Base-by-base conservation (phyloP, 495 filamentous ascomycete genomes). In the Durotheca rogersii region DNA sequence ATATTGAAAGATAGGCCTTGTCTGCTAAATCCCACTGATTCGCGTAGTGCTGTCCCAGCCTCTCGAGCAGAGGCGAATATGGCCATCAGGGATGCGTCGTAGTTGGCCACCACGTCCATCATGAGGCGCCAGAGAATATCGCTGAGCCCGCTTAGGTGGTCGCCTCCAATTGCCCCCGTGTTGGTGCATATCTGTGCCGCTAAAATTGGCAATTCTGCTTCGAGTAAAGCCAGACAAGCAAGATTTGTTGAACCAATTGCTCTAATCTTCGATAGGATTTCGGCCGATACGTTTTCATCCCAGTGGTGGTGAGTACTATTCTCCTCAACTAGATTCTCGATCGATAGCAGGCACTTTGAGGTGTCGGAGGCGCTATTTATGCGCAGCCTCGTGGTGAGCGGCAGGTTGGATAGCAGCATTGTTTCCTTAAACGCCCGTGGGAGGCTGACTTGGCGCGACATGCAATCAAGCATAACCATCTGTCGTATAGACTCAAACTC, bases 401-500 rank as follows among this genome's bases (percentile, higher is more conserved):
- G 67, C 14, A 69, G 50, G 53, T 72, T 69, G 2, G 78, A 72
- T 15, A 81, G 61, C 19, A 79, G 65, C 31, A 69, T 54, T 0
- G 72, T 53, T 18, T 74, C 71, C 9, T 57, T 53, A 2, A 51
- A 51, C 2, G 47, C 47, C 34, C 53, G 53, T 2, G 49, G 43
- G 6, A 62, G 29, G 0, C 45, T 36, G 3, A 39, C 31, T 6
- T 56, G 41, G 10, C 51, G 41, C 0, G 58, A 58, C 19, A 74
- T 57, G 17, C 48, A 57, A 39, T 73, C 65, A 18, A 81, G 58
- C 2, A 70, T 72, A n/a, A 77, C 67, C 47, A 81, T 83, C 61
- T 89, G 81, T 59, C 84, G 77, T 29, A 90, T 58, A 2, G 74
- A 69, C 60, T 89, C 85, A 52, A 90, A 90, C 46, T 84, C 76